A percentile compares a stretch with the other conserved stretches of the same genome.
These are phyloP conservation scores for Solidago caesia DNA, from an alignment of 129 eudicot species.

Conservation along the genomic window DNA sequence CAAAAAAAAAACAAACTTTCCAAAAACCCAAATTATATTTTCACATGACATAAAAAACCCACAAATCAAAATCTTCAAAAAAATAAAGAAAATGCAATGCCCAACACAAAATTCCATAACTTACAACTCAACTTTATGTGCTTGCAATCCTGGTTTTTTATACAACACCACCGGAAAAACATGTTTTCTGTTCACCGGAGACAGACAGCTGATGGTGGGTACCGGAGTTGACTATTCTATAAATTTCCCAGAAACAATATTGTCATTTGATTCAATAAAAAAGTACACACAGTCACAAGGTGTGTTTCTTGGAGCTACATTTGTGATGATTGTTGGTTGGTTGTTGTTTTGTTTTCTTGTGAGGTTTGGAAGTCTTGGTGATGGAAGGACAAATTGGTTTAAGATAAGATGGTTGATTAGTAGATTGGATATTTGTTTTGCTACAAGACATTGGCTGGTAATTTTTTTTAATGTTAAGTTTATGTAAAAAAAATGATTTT, in stretches of 20 bases:
- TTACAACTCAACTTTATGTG: conserved; percentile 61
- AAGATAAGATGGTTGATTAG: conserved; percentile 92
- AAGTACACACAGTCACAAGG: conserved; percentile 72
- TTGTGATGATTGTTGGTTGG: conserved; percentile 59
- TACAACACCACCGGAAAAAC: conserved; percentile 41
- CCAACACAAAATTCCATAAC: conserved; percentile 38
- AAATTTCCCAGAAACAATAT: conserved; percentile 52
- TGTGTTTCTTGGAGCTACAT: conserved; percentile 73
- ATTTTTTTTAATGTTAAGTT: not conserved
- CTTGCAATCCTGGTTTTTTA: conserved; percentile 73
- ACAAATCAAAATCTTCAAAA: not conserved
- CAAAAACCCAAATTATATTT: conserved; percentile 1
- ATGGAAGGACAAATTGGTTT: conserved; percentile 66
- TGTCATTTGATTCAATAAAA: conserved; percentile 68
- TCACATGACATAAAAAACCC: not conserved
- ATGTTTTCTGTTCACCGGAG: conserved; percentile 42
- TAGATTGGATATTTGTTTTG: conserved; percentile 70
- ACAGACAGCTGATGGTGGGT: conserved; percentile 26
- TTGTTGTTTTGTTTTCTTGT: conserved; percentile 48
- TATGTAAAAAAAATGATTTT: not conserved
- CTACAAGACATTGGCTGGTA: conserved; percentile 93
- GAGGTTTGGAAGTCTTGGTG: conserved; percentile 62
- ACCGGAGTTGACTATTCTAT: conserved; percentile 66
- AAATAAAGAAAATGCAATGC: conserved; percentile 26
- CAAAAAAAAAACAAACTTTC: not conserved